Evolutionary conservation across 2,329 filamentous ascomycete genomes (phyloP), one percentile per base, ranked within the genome.

Genomic region (Pyrenophora tritici-repentis): DNA sequence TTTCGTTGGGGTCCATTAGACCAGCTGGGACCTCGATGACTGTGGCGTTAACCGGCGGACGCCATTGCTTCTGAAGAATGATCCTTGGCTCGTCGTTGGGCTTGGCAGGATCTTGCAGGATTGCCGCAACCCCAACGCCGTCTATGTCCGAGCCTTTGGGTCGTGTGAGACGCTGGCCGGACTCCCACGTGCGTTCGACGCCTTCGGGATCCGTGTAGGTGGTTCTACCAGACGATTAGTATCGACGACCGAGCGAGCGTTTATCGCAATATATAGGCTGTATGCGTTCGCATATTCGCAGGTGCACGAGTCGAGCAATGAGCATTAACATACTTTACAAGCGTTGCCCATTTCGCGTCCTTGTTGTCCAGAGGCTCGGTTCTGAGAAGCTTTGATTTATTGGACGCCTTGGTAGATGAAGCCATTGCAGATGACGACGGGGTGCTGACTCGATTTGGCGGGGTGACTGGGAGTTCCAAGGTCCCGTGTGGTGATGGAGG

Each of bases 71-170:
- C 54, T 75, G 73, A 4, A 76, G 61, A 2, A 76, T 54, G 20
- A 75, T 73, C 2, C 59, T 61, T n/a, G 73, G 73, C 4, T 61
- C 55, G 6, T 63, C 59, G 22, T 67, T 39, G 7, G 69, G 65
- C 16, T 67, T 63, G 6, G 63, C 56, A 5, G 71, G 66, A 36
- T 72, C 61, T 47, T 71, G 62, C 1, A 91, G 76, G 56, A 91
- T 83, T 35, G 87, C 88, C 13, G 89, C 79, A 50, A 91, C 89
- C 53, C 87, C 87, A 12, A 91, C 87, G 44, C 86, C 87, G 63
- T 91, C 88, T 45, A 90, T 85, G 29, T 83, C 82, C 50, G 79
- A 79, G 56, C 73, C 78, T 47, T 78, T 75, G 10, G 87, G 86
- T 3, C 87, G 82, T 0, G 87, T 90, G 24, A 80, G 80, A n/a